Conservation (phyloP, 179 eudicot species). For the Beta macrorhiza region DNA sequence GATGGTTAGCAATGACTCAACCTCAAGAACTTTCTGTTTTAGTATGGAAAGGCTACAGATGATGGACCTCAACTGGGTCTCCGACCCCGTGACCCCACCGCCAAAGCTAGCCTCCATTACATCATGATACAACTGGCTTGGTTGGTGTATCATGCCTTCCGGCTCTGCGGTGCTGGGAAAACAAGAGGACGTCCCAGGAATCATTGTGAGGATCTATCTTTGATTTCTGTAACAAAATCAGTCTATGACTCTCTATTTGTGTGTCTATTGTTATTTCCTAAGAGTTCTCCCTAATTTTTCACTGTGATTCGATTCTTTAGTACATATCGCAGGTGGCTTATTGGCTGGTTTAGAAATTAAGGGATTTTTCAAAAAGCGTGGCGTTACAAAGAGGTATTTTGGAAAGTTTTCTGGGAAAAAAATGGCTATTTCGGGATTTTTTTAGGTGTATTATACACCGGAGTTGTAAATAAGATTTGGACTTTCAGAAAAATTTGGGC, state of each 20-base stretch:
- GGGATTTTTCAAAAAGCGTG: too few relatives aligned
- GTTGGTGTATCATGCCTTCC: slow-evolving; percentile 11
- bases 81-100: slow-evolving; percentile 14
- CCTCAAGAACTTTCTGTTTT: slow-evolving; percentile 54
- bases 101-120: slow-evolving; percentile 24
- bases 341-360: too few relatives aligned
- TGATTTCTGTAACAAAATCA: neutral
- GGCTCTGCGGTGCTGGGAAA: slow-evolving; percentile 28
- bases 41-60: slow-evolving; percentile 48
- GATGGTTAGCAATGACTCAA: slow-evolving; percentile 39
- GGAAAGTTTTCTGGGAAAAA: too few relatives aligned
- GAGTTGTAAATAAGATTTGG: too few relatives aligned
- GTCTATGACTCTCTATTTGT: neutral
- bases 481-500: neutral
- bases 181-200: slow-evolving; percentile 21
- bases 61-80: slow-evolving; percentile 39
- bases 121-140: slow-evolving; percentile 19
- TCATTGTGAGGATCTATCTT: slow-evolving; percentile 15
- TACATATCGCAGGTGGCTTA: too few relatives aligned
- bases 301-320: too few relatives aligned
- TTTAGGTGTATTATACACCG: too few relatives aligned
- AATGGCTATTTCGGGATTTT: too few relatives aligned
- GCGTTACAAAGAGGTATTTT: too few relatives aligned
- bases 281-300: too few relatives aligned
- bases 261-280: neutral